Evolutionary conservation across 2,329 filamentous ascomycete species (phyloP), one percentile per base, ranked within the genome.

Genomic region (Diaporthe vaccinii): DNA sequence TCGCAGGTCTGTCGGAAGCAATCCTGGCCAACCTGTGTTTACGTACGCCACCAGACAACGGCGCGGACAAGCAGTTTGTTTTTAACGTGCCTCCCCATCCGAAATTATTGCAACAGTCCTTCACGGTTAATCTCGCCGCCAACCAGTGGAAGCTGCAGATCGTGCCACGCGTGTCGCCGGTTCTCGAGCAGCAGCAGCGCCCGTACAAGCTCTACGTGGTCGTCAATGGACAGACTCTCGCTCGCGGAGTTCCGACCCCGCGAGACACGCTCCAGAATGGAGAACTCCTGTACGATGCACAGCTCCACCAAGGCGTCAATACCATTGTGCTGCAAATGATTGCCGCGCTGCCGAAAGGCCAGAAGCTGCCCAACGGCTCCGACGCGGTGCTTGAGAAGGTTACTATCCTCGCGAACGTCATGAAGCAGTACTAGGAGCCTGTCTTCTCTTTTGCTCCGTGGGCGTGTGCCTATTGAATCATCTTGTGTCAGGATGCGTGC

Each of bases 331-430:
- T 97, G 10, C 93, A 96, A 79, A 87, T 96, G 75, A 91, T 95
- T 77, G 94, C 93, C 1, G 92, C 92, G 9, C 88, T 94, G 58
- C 91, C 89, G 1, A 90, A 87, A 79, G 90, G 88, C 28, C 86
- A 91, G 80, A 91, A 88, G 76, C 84, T 88, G 51, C 85, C 87
- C 0, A 88, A 88, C 36, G 92, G 90, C 0, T 86, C 91, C 14
- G 90, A 92, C 77, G 89, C 93, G 49, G 95, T 97, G 81, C 86
- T 96, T 77, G 95, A 98, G 85, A 93, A 93, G 79, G 89, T 95
- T 74, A 95, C 91, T 1, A 87, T 97, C 39, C 94, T 94, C 84
- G 89, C 93, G 76, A 93, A 97, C 83, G 84, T 97, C 79, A 84
- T 91, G 82, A 89, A 85, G 83, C 82, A 82, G 69, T 88, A 53